Evolutionary conservation across 768 basidiomycete genomes (phyloP).

Genomic region (Lenzites betulinus): DNA sequence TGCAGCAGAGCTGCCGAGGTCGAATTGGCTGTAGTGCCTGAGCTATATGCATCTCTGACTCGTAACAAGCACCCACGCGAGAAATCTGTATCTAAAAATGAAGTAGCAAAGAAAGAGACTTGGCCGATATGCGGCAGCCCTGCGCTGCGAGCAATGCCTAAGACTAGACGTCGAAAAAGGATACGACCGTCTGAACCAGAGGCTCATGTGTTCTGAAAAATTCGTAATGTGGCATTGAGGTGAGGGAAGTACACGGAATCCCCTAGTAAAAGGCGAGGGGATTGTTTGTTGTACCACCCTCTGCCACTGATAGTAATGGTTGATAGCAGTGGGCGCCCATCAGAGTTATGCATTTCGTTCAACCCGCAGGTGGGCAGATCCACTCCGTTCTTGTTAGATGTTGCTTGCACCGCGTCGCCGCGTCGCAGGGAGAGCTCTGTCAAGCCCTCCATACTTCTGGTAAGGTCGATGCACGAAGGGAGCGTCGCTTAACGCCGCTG

Average conservation of each 20-base stretch:
- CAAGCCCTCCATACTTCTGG: too few relatives aligned
- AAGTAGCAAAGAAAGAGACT: too few relatives aligned
- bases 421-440: not conserved
- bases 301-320: constrained; percentile 20
- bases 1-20: too few relatives aligned
- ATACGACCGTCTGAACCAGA: constrained; percentile 1
- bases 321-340: not conserved
- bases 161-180: not conserved
- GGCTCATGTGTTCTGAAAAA: constrained; percentile 22
- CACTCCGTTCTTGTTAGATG: not conserved
- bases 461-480: too few relatives aligned
- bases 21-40: too few relatives aligned
- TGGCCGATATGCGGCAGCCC: too few relatives aligned
- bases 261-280: constrained; percentile 31
- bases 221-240: constrained; percentile 19
- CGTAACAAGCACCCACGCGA: too few relatives aligned
- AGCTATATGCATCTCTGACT: too few relatives aligned
- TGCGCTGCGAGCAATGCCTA: too few relatives aligned
- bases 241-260: constrained; percentile 26
- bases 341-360: constrained; percentile 13
- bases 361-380: constrained; percentile 1
- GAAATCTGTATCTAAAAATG: too few relatives aligned
- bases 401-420: not conserved
- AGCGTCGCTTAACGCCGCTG: too few relatives aligned
- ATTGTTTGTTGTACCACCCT: constrained; percentile 25